A percentile compares a stretch with the other conserved stretches of the same genome.
Evolutionary conservation across 2,329 filamentous ascomycete species (phyloP).

Genomic region (Colletotrichum graminicola): DNA sequence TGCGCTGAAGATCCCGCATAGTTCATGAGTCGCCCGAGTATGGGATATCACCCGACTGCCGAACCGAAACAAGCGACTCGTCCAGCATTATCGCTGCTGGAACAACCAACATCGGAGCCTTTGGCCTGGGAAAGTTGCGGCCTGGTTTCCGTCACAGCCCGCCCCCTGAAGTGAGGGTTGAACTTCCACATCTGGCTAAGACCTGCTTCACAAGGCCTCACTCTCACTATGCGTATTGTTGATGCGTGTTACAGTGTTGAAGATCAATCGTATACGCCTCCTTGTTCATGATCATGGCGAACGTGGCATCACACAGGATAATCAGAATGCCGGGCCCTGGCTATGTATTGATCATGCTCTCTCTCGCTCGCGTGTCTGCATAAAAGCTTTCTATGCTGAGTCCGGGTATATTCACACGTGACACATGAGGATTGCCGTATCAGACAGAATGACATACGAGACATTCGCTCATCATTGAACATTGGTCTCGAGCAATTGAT

Average conservation of each 20-base stretch:
- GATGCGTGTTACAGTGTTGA: not conserved
- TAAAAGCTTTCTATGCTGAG: too few species aligned
- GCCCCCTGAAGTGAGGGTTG: not conserved
- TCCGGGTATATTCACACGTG: not conserved
- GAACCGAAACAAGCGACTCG: slow-evolving; percentile 22
- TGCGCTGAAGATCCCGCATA: slow-evolving; percentile 1
- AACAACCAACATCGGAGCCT: slow-evolving; percentile 9
- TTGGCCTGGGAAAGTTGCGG: slow-evolving; percentile 13
- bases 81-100: slow-evolving; percentile 6
- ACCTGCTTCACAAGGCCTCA: not conserved
- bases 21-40: slow-evolving; percentile 29
- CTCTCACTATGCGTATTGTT: too few species aligned
- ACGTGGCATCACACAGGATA: not conserved
- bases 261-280: not conserved
- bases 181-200: not conserved
- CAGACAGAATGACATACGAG: not conserved
- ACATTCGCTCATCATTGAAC: not conserved
- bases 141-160: not conserved
- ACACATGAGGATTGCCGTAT: not conserved
- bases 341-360: too few species aligned
- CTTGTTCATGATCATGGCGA: not conserved
- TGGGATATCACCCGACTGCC: slow-evolving; percentile 17
- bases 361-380: too few species aligned
- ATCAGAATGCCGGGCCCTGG: too few species aligned
- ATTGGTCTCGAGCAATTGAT: not conserved